Conservation (phyloP, 192 early-diverging fungal genomes). For the Allomyces macrogynus region DNA sequence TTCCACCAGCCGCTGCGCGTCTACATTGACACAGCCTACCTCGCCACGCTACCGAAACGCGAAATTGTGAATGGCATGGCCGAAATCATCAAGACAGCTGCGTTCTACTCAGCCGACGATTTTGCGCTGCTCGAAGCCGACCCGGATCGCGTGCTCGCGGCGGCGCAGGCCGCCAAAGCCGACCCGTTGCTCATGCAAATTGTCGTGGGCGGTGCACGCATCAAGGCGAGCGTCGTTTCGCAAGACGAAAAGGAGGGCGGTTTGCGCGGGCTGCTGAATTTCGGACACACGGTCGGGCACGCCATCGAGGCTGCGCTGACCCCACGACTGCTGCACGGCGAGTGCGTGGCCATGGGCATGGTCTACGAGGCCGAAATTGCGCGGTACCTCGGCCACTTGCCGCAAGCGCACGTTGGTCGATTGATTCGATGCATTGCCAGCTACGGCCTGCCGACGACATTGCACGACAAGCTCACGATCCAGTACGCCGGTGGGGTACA, state of each 20-base stretch:
- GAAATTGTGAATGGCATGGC: constrained; percentile 95
- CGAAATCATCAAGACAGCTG: constrained; percentile 94
- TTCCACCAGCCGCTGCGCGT: constrained; percentile 92
- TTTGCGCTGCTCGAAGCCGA: constrained; percentile 78
- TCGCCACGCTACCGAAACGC: constrained; percentile 67
- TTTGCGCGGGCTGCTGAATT: constrained; percentile 84
- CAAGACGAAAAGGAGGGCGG: constrained; percentile 88
- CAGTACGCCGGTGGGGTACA: constrained; percentile 29
- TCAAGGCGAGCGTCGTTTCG: constrained; percentile 90
- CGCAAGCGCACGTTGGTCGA: constrained; percentile 69
- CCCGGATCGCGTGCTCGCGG: constrained; percentile 58
- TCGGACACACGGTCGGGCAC: constrained; percentile 92
- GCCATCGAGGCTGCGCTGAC: constrained; percentile 83
- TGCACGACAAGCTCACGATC: constrained; percentile 60
- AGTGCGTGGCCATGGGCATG: constrained; percentile 89
- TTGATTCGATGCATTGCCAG: constrained; percentile 59
- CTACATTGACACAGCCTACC: constrained; percentile 71
- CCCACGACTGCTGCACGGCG: constrained; percentile 81
- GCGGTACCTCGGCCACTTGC: constrained; percentile 62
- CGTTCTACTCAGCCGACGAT: constrained; percentile 71
- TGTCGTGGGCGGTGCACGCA: constrained; percentile 64
- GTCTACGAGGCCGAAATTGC: constrained; percentile 88
- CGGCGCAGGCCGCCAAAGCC: constrained; percentile 21
- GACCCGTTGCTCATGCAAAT: constrained; percentile 49
- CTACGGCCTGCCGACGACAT: constrained; percentile 69